Conservation (phyloP, 371 early-diverging fungal species). For the Furculomyces boomerangus region DNA sequence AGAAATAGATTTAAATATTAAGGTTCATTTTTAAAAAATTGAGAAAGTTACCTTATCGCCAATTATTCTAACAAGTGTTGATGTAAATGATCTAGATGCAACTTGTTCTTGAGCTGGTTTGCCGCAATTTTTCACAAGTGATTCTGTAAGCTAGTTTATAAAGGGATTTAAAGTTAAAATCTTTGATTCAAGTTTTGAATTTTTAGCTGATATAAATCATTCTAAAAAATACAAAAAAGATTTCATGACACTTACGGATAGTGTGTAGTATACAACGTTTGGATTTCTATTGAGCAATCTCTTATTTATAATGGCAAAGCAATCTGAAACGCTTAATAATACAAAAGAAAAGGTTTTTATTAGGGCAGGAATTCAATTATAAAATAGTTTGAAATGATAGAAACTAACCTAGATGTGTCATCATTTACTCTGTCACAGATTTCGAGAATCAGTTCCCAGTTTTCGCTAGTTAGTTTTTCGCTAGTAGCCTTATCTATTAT, state of each 20-base stretch:
- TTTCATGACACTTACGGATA: conserved; percentile 32
- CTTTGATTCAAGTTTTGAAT: neutral
- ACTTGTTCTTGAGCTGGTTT: conserved; percentile 58
- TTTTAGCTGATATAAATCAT: neutral
- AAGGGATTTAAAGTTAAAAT: too few relatives aligned
- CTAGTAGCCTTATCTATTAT: conserved; percentile 63
- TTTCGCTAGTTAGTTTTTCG: conserved; percentile 78
- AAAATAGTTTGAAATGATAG: too few relatives aligned
- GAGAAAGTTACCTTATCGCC: conserved; percentile 36
- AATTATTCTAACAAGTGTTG: conserved; percentile 52
- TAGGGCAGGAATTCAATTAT: neutral
- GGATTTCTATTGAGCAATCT: conserved; percentile 60
- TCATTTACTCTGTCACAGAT: conserved; percentile 70
- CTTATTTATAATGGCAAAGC: conserved; percentile 50
- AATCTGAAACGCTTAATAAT: conserved; percentile 37
- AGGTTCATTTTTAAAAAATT: neutral
- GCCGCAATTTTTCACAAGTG: conserved; percentile 83
- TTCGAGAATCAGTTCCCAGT: conserved; percentile 77
- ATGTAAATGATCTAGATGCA: conserved; percentile 70
- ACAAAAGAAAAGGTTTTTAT: neutral
- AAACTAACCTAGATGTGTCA: neutral
- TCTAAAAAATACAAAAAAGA: neutral
- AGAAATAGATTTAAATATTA: neutral
- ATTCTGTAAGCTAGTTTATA: conserved; percentile 44
- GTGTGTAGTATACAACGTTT: conserved; percentile 63